Base-by-base conservation (phyloP, 768 basidiomycete genomes). In the Strobilomyces echinocephalus region DNA sequence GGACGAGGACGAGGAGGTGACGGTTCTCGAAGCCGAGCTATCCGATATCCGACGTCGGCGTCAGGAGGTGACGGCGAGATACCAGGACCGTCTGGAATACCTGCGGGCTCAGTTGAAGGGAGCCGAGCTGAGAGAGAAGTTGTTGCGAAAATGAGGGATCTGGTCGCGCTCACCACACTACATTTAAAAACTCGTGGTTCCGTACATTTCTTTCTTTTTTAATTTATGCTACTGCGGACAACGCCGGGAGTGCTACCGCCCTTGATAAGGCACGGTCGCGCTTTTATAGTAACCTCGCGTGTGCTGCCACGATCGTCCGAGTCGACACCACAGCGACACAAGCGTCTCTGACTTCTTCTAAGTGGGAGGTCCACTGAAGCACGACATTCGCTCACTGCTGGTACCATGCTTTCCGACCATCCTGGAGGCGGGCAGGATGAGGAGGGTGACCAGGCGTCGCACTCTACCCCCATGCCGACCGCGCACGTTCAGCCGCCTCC, bases 91-190 rank as follows among this genome's bases (percentile, higher is more conserved):
- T 44, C 67, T 92, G 63, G 88, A 90, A 57, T 92, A 88, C 65
- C 72, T 92, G 60, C 80, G 86, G 34, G 90, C 90, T 35, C 86
- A 87, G 70, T 65, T 92, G 64, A 91, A 90, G 71, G 85, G 87
- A 18, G 90, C 88, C 2, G 86, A 91, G 71, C 66, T 92, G 63
- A 87, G 87, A 57, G 91, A 92, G 73, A 88, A 89, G 67, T 70
- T 92, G 60, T 59, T 87, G 74, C 82, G 79, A 65, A 84, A 79
- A 66, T 83, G 60, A 74, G 42, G 24, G 47, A 40, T 33, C 31
- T 38, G n/a, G 30, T 43, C 12, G 18, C 50, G 41, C 44, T 31
- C 44, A 48, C 16, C 40, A 33, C 48, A 24, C 48, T 53, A 30
- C 24, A 31, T 31, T 31, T 16, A 31, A 46, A 35, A 31, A 36